Evolutionary conservation across 2,329 filamentous ascomycete genomes (phyloP), one percentile per base, ranked within the genome.

Genomic region (Stachybotrys elegans): DNA sequence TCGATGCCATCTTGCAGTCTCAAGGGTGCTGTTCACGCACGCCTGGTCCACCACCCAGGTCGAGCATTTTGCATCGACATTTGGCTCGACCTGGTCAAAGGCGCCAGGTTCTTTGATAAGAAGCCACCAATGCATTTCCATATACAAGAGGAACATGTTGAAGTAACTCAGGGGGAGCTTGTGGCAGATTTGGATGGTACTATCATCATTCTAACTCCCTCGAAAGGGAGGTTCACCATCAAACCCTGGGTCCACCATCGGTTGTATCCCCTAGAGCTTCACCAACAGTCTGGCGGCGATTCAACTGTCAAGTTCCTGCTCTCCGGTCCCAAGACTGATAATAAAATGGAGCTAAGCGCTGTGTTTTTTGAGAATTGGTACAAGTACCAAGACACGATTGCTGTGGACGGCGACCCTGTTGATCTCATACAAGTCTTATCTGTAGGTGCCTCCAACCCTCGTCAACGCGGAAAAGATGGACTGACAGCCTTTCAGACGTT

Each of bases 281-380:
- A 8, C 12, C 11, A 35, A 19, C 32, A 35, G 32, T 7, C 9
- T 8, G 17, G 16, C 32, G 32, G 32, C 17, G 16, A 11, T 16
- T 9, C 32, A 8, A 16, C 16, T 8, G 32, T 35, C 32, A 35
- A 35, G 17, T 35, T 35, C 32, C 17, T 35, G 32, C 32, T 35
- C 16, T 35, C 32, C 9, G 32, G 32, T 17, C 12, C 32, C 32
- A 35, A 35, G 32, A 35, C 32, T 11, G 17, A 17, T 13, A 35
- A 19, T 16, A 11, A 11, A 8, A n/a, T 35, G 12, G 32, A 35
- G 17, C 17, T 35, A 8, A 35, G 16, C 16, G 7, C 32, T 35
- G 32, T 35, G 16, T 35, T 35, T 16, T 35, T 35, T 16, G 32
- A 35, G 16, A 35, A 35, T 35, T 35, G 32, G 32, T 35, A 35